These are phyloP conservation scores for Rhododendron henanense DNA, from an alignment of 148 eudicot genomes.

Conservation along the genomic window DNA sequence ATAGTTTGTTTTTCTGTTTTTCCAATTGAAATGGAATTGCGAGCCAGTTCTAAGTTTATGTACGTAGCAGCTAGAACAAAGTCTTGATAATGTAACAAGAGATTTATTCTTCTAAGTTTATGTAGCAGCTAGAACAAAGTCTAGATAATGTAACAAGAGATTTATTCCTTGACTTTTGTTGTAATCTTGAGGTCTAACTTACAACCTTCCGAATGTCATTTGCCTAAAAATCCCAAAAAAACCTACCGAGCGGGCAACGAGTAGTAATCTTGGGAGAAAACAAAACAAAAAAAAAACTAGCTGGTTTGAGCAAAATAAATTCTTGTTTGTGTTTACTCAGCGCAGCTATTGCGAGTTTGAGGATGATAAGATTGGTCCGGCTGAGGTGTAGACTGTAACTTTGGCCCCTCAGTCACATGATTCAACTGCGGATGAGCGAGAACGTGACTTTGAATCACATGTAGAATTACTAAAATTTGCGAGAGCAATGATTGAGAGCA, in stretches of 20 bases:
- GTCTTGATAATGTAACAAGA: not conserved
- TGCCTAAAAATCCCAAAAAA: not conserved
- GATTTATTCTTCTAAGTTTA: not conserved
- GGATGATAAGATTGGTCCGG: not conserved
- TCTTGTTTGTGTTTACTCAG: not conserved
- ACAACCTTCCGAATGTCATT: not conserved
- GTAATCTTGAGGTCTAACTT: not conserved
- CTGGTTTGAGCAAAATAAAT: not conserved
- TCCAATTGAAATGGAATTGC: not conserved
- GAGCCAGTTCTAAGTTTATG: slow-evolving; percentile 1
- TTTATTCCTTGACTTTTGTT: not conserved
- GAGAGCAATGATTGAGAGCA: not conserved
- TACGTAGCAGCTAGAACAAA: not conserved
- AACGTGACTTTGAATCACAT: too few species aligned
- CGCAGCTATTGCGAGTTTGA: not conserved
- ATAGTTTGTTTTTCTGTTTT: not conserved
- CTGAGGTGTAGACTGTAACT: not conserved
- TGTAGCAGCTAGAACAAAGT: slow-evolving; percentile 1
- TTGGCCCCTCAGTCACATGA: too few species aligned
- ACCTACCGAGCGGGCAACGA: not conserved
- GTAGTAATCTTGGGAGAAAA: not conserved
- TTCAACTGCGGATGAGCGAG: not conserved
- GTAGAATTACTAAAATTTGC: too few species aligned
- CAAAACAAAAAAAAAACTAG: not conserved
- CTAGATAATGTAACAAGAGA: not conserved